Percentiles rank a stretch among this genome's conserved stretches.
Conservation (phyloP, 768 basidiomycete genomes). For the Pholiota molesta region DNA sequence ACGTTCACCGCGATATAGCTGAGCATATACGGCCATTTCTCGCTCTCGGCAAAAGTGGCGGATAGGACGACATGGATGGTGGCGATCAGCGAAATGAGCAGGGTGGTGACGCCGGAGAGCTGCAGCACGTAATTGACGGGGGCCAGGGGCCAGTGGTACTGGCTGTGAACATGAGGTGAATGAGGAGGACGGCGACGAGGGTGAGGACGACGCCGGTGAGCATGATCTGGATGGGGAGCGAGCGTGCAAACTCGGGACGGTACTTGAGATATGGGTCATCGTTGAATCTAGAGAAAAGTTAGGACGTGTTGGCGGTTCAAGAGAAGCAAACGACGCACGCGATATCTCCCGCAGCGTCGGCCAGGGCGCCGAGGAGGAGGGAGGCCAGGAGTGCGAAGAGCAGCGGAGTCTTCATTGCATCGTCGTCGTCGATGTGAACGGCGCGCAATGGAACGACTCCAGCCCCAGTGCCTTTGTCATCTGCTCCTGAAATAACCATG, state of each 20-base stretch:
- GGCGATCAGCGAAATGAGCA: conserved; percentile 77
- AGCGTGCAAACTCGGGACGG: conserved; percentile 82
- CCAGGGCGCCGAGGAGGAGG: not conserved
- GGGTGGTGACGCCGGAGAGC: conserved; percentile 77
- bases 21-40: conserved; percentile 94
- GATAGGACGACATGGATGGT: conserved; percentile 77
- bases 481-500: not conserved
- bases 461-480: too few species aligned
- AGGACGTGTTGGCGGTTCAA: not conserved
- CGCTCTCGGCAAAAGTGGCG: conserved; percentile 60
- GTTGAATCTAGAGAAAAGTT: not conserved
- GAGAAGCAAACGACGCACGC: not conserved
- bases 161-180: conserved; percentile 95
- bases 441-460: not conserved
- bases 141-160: conserved; percentile 95
- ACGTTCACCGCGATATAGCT: conserved; percentile 86
- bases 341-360: not conserved
- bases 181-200: conserved; percentile 80
- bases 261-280: conserved; percentile 77
- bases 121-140: conserved; percentile 92
- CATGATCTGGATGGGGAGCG: conserved; percentile 89
- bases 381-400: not conserved
- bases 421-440: not conserved
- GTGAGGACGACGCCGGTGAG: conserved; percentile 85
- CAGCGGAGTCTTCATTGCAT: not conserved